Evolutionary conservation across 1,139 yeast genomes (phyloP).

Genomic region (Hanseniaspora gamundiae): DNA sequence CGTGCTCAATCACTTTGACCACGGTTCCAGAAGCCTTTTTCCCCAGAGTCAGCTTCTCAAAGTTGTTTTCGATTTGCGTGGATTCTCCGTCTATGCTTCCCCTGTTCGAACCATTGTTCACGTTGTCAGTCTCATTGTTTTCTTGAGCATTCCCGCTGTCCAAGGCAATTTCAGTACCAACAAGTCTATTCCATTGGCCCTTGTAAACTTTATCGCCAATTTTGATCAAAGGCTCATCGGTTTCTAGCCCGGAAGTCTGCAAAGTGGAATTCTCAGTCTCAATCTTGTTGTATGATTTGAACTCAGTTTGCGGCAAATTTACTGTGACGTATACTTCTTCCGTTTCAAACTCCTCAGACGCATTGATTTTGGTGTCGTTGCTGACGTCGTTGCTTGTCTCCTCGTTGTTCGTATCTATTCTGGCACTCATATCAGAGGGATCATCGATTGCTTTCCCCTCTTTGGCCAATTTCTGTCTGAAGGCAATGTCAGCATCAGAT

Average conservation of each 20-base stretch:
- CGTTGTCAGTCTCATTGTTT: background rate
- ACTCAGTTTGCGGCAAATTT: conserved; percentile 27
- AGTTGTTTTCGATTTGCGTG: too few species aligned
- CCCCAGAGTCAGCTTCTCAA: too few species aligned
- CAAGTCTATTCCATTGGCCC: conserved; percentile 66
- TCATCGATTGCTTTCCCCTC: conserved; percentile 3
- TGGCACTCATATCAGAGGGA: background rate
- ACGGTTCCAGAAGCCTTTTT: background rate
- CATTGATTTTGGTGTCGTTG: conserved; percentile 11
- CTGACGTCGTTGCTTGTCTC: conserved; percentile 1
- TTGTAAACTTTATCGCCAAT: conserved; percentile 48
- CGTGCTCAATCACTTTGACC: conserved; percentile 1
- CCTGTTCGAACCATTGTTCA: background rate
- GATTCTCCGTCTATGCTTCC: background rate
- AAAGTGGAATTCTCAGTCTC: conserved; percentile 28
- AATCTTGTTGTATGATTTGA: conserved; percentile 12
- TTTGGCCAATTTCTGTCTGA: conserved; percentile 25
- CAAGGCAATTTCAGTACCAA: conserved; percentile 63
- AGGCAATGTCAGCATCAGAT: conserved; percentile 57
- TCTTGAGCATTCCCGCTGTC: background rate
- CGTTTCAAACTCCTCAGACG: conserved; percentile 22
- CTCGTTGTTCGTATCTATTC: background rate
- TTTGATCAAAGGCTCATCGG: conserved; percentile 39
- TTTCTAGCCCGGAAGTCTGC: conserved; percentile 42
- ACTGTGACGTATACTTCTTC: conserved; percentile 33